Conservation (phyloP, 1,284 basidiomycete species). For the Fomes fomentarius region DNA sequence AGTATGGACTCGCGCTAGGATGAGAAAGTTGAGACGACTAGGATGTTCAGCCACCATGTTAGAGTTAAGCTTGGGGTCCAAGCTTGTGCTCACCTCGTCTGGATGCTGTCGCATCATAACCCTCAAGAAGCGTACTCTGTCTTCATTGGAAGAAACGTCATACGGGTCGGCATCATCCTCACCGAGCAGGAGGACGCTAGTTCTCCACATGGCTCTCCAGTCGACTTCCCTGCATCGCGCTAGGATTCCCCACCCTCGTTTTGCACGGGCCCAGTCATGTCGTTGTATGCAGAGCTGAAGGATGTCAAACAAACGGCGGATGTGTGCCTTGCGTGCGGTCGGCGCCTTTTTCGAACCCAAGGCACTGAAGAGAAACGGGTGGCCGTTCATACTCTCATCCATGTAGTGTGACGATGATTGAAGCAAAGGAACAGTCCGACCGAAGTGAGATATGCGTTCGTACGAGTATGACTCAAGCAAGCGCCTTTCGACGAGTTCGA, state of each 20-base stretch:
- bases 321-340: slow-evolving; percentile 66
- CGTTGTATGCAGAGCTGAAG: slow-evolving; percentile 76
- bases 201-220: slow-evolving; percentile 78
- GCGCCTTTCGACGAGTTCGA: too few species aligned
- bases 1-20: slow-evolving; percentile 73
- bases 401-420: neutral
- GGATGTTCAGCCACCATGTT: neutral
- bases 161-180: neutral
- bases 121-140: slow-evolving; percentile 64
- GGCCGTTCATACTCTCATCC: slow-evolving; percentile 37
- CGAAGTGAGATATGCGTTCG: too few species aligned
- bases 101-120: slow-evolving; percentile 69
- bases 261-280: slow-evolving; percentile 67
- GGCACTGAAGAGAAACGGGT: slow-evolving; percentile 59
- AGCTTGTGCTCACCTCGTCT: slow-evolving; percentile 53
- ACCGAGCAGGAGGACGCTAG: slow-evolving; percentile 63
- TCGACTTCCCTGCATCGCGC: slow-evolving; percentile 83
- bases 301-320: slow-evolving; percentile 74
- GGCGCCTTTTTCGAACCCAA: slow-evolving; percentile 46
- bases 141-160: slow-evolving; percentile 30
- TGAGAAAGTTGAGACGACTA: slow-evolving; percentile 1
- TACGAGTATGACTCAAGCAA: too few species aligned
- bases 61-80: neutral
- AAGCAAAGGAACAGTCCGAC: too few species aligned
- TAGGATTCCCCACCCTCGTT: slow-evolving; percentile 79